Evolutionary conservation across 2,329 filamentous ascomycete species (phyloP).

Genomic region (Aaosphaeria pasadenensis): DNA sequence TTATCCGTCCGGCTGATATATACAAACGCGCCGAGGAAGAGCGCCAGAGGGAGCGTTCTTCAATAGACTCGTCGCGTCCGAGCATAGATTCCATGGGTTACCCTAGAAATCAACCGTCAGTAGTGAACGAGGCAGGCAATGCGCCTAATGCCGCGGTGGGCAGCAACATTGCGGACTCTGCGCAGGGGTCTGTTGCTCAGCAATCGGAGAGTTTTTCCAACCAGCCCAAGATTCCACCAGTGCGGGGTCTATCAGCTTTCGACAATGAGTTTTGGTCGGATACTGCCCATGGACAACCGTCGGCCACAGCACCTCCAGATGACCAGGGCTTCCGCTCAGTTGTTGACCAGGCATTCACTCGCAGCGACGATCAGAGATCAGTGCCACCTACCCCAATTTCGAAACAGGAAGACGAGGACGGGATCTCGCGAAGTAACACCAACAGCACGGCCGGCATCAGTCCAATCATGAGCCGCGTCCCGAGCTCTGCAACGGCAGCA

Average conservation of each 20-base stretch:
- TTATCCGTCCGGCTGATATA: slow-evolving; percentile 73
- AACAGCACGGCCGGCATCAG: slow-evolving; percentile 62
- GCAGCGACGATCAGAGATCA: slow-evolving; percentile 52
- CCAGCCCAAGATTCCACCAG: slow-evolving; percentile 14
- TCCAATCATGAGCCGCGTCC: slow-evolving; percentile 61
- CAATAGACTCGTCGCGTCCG: slow-evolving; percentile 56
- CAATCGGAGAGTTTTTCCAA: neutral
- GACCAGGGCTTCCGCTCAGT: slow-evolving; percentile 42
- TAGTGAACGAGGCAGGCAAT: slow-evolving; percentile 2
- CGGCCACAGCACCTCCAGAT: slow-evolving; percentile 11
- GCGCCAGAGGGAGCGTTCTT: slow-evolving; percentile 54
- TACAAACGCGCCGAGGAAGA: slow-evolving; percentile 72
- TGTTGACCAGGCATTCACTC: slow-evolving; percentile 65
- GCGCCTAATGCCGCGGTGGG: slow-evolving; percentile 51
- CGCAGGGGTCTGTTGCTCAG: slow-evolving; percentile 40
- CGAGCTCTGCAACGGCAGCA: slow-evolving; percentile 42
- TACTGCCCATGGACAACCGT: slow-evolving; percentile 9
- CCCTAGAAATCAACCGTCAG: slow-evolving; percentile 19
- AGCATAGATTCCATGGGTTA: slow-evolving; percentile 52
- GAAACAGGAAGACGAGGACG: slow-evolving; percentile 35
- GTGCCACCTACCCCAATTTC: slow-evolving; percentile 53
- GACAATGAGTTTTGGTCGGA: slow-evolving; percentile 25
- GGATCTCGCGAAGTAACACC: slow-evolving; percentile 58
- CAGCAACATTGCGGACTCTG: slow-evolving; percentile 59
- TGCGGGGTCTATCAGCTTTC: slow-evolving; percentile 20